Evolutionary conservation across 2,329 filamentous ascomycete species (phyloP).

Genomic region (Ophioceras dolichostomum): DNA sequence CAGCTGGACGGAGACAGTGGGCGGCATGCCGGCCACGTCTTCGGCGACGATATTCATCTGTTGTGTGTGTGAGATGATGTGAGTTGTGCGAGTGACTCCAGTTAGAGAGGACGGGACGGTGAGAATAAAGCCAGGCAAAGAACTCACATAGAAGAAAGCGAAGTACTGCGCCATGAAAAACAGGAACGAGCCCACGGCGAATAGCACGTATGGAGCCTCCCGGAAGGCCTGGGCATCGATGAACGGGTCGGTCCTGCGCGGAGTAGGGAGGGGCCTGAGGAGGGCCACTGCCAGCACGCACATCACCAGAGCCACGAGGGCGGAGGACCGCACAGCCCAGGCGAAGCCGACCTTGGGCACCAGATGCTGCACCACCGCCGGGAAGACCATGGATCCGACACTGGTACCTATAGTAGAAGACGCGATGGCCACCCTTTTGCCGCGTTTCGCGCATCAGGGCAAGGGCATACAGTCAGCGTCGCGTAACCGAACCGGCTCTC

Average conservation of each 20-base stretch:
- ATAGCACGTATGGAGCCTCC: constrained; percentile 30
- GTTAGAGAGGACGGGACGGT: background rate
- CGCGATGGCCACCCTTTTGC: constrained; percentile 35
- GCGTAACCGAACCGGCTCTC: too few relatives aligned
- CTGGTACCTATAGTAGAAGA: constrained; percentile 48
- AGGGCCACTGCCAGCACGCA: constrained; percentile 25
- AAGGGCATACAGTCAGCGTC: too few relatives aligned
- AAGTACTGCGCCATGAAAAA: constrained; percentile 40
- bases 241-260: constrained; percentile 25
- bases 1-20: constrained; percentile 37
- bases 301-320: constrained; percentile 43
- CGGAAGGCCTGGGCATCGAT: constrained; percentile 37
- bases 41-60: constrained; percentile 18
- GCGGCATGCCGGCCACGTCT: constrained; percentile 29
- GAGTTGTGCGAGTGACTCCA: background rate
- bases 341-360: constrained; percentile 50
- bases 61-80: background rate
- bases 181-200: constrained; percentile 23
- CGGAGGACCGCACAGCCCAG: constrained; percentile 51
- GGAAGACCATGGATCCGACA: constrained; percentile 51
- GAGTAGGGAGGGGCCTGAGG: constrained; percentile 26
- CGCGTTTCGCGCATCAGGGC: background rate
- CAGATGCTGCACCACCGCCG: constrained; percentile 42
- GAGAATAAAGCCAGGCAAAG: background rate
- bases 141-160: constrained; percentile 34